phyloP scores from a whole-genome alignment of 2,329 filamentous ascomycete genomes.

The Graphilbum fragrans region DNA sequence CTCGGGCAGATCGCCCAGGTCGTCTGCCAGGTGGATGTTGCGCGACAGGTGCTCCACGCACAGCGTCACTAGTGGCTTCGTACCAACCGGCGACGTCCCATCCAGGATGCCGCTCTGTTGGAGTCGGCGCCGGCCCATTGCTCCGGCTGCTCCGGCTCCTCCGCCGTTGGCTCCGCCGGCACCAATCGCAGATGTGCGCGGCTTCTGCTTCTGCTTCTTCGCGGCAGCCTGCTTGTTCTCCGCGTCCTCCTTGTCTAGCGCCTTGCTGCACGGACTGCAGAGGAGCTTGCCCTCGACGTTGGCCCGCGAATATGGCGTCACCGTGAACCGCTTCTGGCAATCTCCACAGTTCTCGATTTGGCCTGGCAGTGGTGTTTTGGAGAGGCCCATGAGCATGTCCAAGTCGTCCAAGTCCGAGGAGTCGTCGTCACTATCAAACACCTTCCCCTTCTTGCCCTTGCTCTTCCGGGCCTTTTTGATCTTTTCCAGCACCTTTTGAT shows the following conservation, averaged over 20 bases:
- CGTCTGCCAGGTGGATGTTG: conserved; percentile 50
- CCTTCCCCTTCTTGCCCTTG: conserved; percentile 43
- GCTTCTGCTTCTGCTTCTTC: conserved; percentile 33
- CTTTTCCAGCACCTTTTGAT: conserved; percentile 40
- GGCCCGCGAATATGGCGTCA: conserved; percentile 76
- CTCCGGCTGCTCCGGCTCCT: conserved; percentile 30
- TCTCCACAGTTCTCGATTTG: conserved; percentile 82
- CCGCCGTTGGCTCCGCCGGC: conserved; percentile 32
- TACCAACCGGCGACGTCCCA: conserved; percentile 51
- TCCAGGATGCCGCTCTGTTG: conserved; percentile 77
- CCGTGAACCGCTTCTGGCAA: conserved; percentile 81
- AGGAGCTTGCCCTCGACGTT: conserved; percentile 68
- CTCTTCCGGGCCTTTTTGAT: conserved; percentile 49
- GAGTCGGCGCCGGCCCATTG: conserved; percentile 55
- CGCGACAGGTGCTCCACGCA: conserved; percentile 51
- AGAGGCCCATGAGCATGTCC: conserved; percentile 38
- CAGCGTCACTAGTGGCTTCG: conserved; percentile 54
- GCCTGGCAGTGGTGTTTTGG: conserved; percentile 53
- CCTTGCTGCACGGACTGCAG: conserved; percentile 69
- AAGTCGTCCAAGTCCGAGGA: conserved; percentile 24
- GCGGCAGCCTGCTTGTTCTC: conserved; percentile 36
- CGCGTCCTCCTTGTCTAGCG: conserved; percentile 52
- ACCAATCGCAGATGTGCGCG: not conserved
- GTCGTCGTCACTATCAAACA: conserved; percentile 15
- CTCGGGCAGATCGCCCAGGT: conserved; percentile 46